Evolutionary conservation across 176 grass and related monocot genomes (phyloP).

Genomic region (Oryza longistaminata): DNA sequence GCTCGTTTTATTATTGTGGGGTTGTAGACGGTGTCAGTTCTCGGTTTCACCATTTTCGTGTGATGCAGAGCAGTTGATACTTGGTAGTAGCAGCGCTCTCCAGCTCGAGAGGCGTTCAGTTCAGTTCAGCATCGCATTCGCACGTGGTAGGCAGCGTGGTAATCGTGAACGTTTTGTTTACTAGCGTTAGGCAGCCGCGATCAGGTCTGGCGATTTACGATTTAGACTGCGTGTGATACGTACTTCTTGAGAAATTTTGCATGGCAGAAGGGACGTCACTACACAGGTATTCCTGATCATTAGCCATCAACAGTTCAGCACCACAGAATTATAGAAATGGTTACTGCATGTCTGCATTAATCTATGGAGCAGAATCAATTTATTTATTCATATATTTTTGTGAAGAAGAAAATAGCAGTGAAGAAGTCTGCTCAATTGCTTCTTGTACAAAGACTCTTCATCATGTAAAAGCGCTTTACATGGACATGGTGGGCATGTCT

Average conservation of each 20-base stretch:
- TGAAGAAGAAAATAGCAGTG: background rate
- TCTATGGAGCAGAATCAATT: background rate
- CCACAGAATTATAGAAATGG: background rate
- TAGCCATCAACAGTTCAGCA: background rate
- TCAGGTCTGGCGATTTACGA: background rate
- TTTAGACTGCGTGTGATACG: background rate
- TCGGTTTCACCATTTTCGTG: background rate
- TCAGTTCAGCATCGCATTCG: background rate
- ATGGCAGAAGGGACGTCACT: background rate
- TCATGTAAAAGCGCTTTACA: background rate
- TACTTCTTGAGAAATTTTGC: background rate
- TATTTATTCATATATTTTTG: background rate
- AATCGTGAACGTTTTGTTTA: background rate
- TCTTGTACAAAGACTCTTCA: background rate
- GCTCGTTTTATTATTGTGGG: too few species aligned
- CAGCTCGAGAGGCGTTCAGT: background rate
- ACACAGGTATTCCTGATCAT: background rate
- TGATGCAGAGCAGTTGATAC: background rate
- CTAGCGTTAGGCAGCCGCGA: background rate
- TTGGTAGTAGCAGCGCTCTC: background rate
- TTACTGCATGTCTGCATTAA: background rate
- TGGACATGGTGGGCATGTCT: background rate
- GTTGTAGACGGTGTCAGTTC: background rate
- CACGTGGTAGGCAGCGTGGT: background rate
- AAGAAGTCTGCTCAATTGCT: background rate